These are phyloP conservation scores for Ustilago bromivora DNA, from an alignment of 1,284 basidiomycete genomes.

Conservation along the genomic window DNA sequence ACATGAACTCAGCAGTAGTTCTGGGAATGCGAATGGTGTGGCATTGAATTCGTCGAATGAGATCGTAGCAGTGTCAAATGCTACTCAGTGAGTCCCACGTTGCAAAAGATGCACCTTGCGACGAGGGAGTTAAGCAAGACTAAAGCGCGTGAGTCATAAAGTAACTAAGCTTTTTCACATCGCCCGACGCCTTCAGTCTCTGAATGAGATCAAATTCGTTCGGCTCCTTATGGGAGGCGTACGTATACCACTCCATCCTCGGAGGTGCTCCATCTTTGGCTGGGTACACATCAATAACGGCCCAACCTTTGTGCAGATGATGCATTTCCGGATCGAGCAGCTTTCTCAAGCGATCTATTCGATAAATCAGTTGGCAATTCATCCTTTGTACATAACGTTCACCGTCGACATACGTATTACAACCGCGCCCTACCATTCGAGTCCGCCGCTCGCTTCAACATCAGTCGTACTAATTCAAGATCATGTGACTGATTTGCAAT, in stretches of 20 bases:
- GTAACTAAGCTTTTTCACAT: background rate
- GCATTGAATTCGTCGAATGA: no score
- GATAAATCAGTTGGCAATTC: background rate
- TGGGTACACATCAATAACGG: slow-evolving; percentile 8
- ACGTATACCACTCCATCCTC: slow-evolving; percentile 6
- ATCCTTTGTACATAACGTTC: no score
- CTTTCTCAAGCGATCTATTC: background rate
- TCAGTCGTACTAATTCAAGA: no score
- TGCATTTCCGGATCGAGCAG: background rate
- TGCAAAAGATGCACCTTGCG: background rate
- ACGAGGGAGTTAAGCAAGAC: background rate
- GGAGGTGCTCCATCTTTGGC: background rate
- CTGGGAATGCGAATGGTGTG: no score
- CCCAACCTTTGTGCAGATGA: slow-evolving; percentile 1
- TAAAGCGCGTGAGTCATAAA: slow-evolving; percentile 1
- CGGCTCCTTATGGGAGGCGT: slow-evolving; percentile 7
- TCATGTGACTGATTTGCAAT: no score
- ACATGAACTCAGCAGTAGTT: no score
- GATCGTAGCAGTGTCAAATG: no score
- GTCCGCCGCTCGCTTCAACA: no score
- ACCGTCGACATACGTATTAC: no score
- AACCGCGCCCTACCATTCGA: no score
- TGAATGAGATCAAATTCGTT: background rate
- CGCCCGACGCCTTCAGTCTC: background rate
- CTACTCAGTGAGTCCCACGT: no score